These are phyloP conservation scores for Candida methanosorbosa DNA, from an alignment of 805 yeast genomes.

Conservation along the genomic window DNA sequence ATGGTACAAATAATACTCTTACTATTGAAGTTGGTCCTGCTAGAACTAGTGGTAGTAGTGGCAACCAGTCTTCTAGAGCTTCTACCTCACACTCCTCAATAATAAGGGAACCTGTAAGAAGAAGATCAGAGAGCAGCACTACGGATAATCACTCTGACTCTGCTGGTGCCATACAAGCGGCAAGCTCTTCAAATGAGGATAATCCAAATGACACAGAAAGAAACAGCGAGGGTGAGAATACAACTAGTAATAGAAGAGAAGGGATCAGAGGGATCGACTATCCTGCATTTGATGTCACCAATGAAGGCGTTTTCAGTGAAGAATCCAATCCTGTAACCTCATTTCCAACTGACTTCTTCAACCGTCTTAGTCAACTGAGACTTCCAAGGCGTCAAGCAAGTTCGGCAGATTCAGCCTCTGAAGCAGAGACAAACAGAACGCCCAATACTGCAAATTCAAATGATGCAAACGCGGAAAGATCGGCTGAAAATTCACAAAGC, in stretches of 20 bases:
- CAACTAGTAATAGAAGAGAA: too few species aligned
- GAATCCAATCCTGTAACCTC: conserved; percentile 3
- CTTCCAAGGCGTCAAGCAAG: not conserved
- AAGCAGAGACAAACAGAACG: too few species aligned
- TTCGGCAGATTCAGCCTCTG: not conserved
- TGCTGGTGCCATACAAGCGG: not conserved
- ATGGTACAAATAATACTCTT: conserved; percentile 20
- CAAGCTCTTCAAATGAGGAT: not conserved
- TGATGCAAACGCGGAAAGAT: not conserved
- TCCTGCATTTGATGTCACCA: conserved; percentile 28
- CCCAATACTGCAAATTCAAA: too few species aligned
- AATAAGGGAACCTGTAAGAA: too few species aligned
- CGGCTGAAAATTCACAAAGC: not conserved
- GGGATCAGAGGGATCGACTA: conserved; percentile 25
- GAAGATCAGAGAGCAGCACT: too few species aligned
- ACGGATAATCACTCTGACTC: not conserved
- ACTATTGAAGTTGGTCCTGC: conserved; percentile 22
- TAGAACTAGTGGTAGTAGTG: not conserved
- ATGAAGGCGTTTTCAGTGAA: conserved; percentile 22
- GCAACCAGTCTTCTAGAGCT: not conserved
- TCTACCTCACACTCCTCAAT: not conserved
- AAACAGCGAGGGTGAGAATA: not conserved
- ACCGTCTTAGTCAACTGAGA: not conserved
- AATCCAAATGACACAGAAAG: not conserved
- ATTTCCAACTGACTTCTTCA: not conserved